phyloP scores from a whole-genome alignment of 1,284 basidiomycete species.

The Wallemia mellicola region DNA sequence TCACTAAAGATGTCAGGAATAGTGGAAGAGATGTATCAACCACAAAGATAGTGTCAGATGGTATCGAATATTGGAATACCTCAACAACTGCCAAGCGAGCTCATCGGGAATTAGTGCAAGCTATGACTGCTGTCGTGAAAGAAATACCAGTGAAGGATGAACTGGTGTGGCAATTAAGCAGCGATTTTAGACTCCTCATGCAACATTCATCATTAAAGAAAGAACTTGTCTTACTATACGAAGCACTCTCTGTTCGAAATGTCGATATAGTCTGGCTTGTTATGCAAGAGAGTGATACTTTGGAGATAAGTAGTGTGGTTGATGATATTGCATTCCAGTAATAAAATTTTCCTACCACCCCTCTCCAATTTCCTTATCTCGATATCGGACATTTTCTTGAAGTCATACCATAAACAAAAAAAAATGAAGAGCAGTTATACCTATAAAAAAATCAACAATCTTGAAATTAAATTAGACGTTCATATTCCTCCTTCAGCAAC shows the following conservation, averaged over 20 bases:
- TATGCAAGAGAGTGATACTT: background rate
- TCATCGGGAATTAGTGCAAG: slow-evolving; percentile 35
- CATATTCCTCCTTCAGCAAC: slow-evolving; percentile 1
- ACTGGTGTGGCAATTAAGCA: slow-evolving; percentile 43
- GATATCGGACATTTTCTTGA: no score
- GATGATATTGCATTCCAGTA: no score
- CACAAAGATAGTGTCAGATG: slow-evolving; percentile 26
- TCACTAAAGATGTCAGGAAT: background rate
- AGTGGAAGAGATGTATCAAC: slow-evolving; percentile 2
- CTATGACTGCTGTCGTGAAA: slow-evolving; percentile 32
- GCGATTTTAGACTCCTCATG: slow-evolving; percentile 23
- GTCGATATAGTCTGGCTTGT: background rate
- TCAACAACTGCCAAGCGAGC: slow-evolving; percentile 17
- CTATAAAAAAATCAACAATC: background rate
- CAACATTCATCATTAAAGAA: background rate
- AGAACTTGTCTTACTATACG: background rate
- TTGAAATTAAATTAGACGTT: slow-evolving; percentile 1
- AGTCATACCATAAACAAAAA: background rate
- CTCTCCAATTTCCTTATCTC: no score
- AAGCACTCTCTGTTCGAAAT: background rate
- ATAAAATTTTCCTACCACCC: no score
- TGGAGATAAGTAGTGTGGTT: no score
- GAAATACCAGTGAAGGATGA: slow-evolving; percentile 35
- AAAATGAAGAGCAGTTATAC: background rate
- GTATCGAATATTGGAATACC: background rate